A percentile compares a stretch with the other conserved stretches of the same genome.
phyloP scores from a whole-genome alignment of 768 basidiomycete genomes.

The Boletus rufocinnamomeus region DNA sequence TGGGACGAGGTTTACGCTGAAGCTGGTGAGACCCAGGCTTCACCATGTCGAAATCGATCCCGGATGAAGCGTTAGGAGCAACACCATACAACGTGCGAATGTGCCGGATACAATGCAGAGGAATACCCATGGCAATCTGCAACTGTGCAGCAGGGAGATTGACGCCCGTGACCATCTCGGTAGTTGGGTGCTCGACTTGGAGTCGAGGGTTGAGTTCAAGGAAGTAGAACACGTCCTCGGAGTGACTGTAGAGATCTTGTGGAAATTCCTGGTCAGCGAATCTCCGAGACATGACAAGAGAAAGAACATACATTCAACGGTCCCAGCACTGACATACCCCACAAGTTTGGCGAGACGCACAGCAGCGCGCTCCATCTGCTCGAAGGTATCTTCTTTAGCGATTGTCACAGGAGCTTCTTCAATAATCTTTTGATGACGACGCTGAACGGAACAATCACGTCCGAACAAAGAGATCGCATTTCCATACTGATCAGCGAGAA shows the following conservation, averaged over 20 bases:
- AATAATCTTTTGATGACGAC: constrained; percentile 99
- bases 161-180: constrained; percentile 99
- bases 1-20: constrained; percentile 94
- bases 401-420: constrained; percentile 99
- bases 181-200: constrained; percentile 99
- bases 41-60: constrained; percentile 96
- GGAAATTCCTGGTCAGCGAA: constrained; percentile 5
- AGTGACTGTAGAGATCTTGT: constrained; percentile 90
- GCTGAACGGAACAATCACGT: constrained; percentile 98
- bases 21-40: constrained; percentile 84
- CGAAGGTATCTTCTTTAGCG: constrained; percentile 87
- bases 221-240: constrained; percentile 95
- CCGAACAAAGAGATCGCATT: constrained; percentile 99
- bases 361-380: constrained; percentile 99
- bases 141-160: constrained; percentile 97
- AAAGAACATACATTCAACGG: constrained; percentile 79
- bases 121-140: constrained; percentile 97
- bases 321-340: constrained; percentile 98
- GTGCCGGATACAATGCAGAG: constrained; percentile 91
- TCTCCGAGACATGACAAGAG: not conserved
- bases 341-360: constrained; percentile 98
- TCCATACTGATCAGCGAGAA: constrained; percentile 98
- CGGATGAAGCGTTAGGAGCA: constrained; percentile 82
- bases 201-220: constrained; percentile 98
- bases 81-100: constrained; percentile 96